Evolutionary conservation across 1,139 yeast genomes (phyloP).

Genomic region (Trichomonascaceae sp.): DNA sequence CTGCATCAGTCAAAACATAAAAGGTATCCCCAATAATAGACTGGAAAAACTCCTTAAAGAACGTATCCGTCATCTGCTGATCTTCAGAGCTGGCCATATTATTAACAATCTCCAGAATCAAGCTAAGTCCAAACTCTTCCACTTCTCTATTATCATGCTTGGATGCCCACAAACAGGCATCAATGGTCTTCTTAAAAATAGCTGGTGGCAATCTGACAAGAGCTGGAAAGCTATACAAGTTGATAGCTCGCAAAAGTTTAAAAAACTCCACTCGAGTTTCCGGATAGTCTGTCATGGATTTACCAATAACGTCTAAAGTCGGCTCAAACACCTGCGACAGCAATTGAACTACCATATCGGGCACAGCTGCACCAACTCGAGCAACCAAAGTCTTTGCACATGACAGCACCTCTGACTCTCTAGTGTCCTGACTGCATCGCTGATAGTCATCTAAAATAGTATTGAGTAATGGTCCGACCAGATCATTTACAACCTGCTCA

Average conservation of each 20-base stretch:
- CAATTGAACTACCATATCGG: constrained; percentile 83
- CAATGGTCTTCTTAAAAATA: constrained; percentile 84
- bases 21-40: constrained; percentile 88
- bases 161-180: constrained; percentile 96
- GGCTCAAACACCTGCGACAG: constrained; percentile 90
- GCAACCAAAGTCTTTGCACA: constrained; percentile 88
- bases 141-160: constrained; percentile 96
- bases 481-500: constrained; percentile 76
- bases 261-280: constrained; percentile 97
- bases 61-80: constrained; percentile 66
- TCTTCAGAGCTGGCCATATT: constrained; percentile 77
- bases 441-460: constrained; percentile 89
- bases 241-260: constrained; percentile 79
- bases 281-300: constrained; percentile 93
- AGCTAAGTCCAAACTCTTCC: constrained; percentile 79
- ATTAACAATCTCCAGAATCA: constrained; percentile 73
- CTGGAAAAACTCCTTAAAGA: constrained; percentile 83
- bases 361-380: constrained; percentile 82
- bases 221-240: constrained; percentile 79
- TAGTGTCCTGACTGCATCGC: constrained; percentile 86
- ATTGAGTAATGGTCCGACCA: constrained; percentile 75
- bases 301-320: constrained; percentile 90
- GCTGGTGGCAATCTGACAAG: constrained; percentile 83
- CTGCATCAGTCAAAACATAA: constrained; percentile 91
- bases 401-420: constrained; percentile 95